Evolutionary conservation across 1,284 basidiomycete genomes (phyloP).

Genomic region (Anthracocystis walkeri): DNA sequence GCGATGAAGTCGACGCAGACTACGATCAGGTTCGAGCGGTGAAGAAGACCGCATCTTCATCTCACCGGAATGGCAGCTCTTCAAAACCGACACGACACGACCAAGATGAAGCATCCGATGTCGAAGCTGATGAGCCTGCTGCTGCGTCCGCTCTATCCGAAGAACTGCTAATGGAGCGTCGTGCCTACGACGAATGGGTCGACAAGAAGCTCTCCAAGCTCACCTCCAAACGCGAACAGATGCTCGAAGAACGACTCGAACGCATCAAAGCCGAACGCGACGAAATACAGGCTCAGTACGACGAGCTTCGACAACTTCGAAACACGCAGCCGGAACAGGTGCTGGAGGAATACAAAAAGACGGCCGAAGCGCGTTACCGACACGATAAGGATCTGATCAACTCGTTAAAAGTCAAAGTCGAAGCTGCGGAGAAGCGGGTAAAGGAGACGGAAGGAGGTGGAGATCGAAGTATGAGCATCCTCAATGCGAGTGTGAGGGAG

Average conservation of each 20-base stretch:
- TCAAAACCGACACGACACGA: background rate
- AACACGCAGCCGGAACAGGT: constrained; percentile 55
- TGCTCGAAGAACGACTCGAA: constrained; percentile 49
- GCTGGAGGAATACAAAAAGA: constrained; percentile 57
- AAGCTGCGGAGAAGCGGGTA: constrained; percentile 46
- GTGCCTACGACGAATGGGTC: constrained; percentile 41
- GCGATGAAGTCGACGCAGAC: constrained; percentile 12
- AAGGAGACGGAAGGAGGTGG: constrained; percentile 25
- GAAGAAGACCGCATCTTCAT: constrained; percentile 20
- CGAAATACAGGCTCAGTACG: constrained; percentile 63
- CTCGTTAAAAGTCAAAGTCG: constrained; percentile 49
- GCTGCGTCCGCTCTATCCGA: constrained; percentile 18
- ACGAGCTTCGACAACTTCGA: constrained; percentile 61
- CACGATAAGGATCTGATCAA: constrained; percentile 48
- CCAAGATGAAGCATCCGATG: constrained; percentile 11
- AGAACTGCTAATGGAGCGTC: constrained; percentile 34
- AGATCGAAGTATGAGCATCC: constrained; percentile 42
- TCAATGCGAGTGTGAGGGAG: constrained; percentile 36
- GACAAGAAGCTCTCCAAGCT: constrained; percentile 47
- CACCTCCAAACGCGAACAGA: constrained; percentile 43
- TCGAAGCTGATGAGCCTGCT: constrained; percentile 5
- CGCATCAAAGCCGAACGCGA: constrained; percentile 54
- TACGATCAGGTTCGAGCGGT: constrained; percentile 13
- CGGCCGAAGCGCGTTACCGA: constrained; percentile 55
- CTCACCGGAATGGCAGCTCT: constrained; percentile 3